Evolutionary conservation across 768 basidiomycete species (phyloP).

Genomic region (Chalciporus chontae): DNA sequence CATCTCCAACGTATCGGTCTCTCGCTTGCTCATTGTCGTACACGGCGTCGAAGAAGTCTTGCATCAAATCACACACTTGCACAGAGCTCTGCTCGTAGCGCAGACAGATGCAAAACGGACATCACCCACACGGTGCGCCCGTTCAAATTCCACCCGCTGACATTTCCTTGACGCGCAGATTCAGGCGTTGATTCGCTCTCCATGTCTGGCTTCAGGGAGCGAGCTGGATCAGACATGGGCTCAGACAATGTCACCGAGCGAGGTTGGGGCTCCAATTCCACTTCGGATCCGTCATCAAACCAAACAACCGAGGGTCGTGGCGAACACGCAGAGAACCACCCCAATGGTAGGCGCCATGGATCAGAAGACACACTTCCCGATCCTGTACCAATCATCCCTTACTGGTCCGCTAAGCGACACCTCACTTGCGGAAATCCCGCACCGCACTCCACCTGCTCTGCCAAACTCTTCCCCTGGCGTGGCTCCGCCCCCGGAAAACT

Average conservation of each 20-base stretch:
- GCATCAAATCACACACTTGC: background rate
- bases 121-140: slow-evolving; percentile 20
- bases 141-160: background rate
- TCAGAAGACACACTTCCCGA: slow-evolving; percentile 48
- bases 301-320: slow-evolving; percentile 30
- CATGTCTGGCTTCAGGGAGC: slow-evolving; percentile 15
- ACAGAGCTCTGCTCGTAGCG: background rate
- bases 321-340: slow-evolving; percentile 30
- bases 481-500: slow-evolving; percentile 77
- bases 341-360: slow-evolving; percentile 35
- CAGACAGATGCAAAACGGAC: slow-evolving; percentile 31
- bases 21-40: background rate
- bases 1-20: slow-evolving; percentile 1
- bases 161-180: slow-evolving; percentile 4
- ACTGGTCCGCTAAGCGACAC: slow-evolving; percentile 89
- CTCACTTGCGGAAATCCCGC: slow-evolving; percentile 85
- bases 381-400: slow-evolving; percentile 62
- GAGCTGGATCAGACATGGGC: slow-evolving; percentile 30
- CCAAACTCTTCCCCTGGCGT: slow-evolving; percentile 76
- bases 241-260: slow-evolving; percentile 57
- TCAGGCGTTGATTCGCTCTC: slow-evolving; percentile 19
- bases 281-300: slow-evolving; percentile 47
- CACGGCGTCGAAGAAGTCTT: background rate
- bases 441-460: slow-evolving; percentile 61
- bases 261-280: slow-evolving; percentile 45